Evolutionary conservation across 371 early-diverging fungal genomes (phyloP).

Genomic region (Mucor saturninus): DNA sequence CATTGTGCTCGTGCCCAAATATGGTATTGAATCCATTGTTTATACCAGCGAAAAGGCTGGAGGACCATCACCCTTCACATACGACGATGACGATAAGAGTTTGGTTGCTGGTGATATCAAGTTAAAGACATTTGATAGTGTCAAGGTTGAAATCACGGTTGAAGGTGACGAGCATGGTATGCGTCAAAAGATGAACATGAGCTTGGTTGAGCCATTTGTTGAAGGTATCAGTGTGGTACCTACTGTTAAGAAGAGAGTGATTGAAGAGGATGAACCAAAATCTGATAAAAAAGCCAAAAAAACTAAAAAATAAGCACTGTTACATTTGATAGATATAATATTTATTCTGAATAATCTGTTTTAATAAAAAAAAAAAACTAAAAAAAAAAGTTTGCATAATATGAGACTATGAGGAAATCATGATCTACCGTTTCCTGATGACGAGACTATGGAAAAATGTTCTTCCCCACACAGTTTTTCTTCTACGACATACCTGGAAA

Average conservation of each 20-base stretch:
- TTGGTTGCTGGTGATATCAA: constrained; percentile 49
- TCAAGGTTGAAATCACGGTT: constrained; percentile 78
- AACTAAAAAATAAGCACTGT: constrained; percentile 9
- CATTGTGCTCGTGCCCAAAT: constrained; percentile 89
- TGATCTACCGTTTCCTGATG: neutral
- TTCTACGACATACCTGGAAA: neutral
- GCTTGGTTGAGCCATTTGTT: constrained; percentile 65
- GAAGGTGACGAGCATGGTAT: constrained; percentile 76
- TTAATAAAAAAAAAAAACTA: neutral
- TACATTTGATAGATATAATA: neutral
- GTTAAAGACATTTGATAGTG: constrained; percentile 77
- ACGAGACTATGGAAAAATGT: neutral
- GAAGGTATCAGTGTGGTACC: constrained; percentile 19
- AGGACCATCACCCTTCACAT: constrained; percentile 36
- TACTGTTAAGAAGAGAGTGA: constrained; percentile 14
- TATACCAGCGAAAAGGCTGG: constrained; percentile 52
- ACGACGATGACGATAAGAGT: constrained; percentile 40
- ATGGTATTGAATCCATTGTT: constrained; percentile 94
- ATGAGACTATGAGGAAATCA: constrained; percentile 1
- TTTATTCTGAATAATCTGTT: constrained; percentile 4
- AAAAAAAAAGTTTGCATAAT: constrained; percentile 9
- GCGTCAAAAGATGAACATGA: constrained; percentile 72
- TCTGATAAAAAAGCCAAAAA: constrained; percentile 15
- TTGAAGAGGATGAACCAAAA: neutral
- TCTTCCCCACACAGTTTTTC: constrained; percentile 2